These are phyloP conservation scores for Scleroderma citrinum DNA, from an alignment of 768 basidiomycete genomes.

Conservation along the genomic window DNA sequence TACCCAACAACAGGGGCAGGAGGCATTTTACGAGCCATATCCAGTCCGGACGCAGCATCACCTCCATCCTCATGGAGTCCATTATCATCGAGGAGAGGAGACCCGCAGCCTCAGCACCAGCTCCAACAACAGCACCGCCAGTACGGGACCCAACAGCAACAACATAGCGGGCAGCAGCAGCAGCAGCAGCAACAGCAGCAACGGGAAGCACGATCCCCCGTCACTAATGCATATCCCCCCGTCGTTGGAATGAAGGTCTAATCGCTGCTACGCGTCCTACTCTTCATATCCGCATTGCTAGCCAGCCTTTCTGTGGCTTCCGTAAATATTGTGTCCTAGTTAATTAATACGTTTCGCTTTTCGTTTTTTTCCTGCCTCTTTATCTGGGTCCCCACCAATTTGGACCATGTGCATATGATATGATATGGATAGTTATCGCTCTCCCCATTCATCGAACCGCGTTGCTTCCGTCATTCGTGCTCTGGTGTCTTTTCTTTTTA, in stretches of 20 bases:
- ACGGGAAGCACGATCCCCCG: conserved; percentile 31
- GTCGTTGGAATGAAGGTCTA: conserved; percentile 46
- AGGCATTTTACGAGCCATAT: conserved; percentile 23
- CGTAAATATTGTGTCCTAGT: no score
- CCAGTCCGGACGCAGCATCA: conserved; percentile 7
- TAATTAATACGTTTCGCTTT: no score
- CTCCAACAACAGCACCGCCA: background rate
- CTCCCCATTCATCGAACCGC: no score
- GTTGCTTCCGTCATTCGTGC: no score
- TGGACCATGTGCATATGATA: no score
- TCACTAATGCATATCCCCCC: conserved; percentile 39
- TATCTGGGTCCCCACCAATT: no score
- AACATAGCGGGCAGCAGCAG: background rate
- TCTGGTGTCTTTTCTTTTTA: no score
- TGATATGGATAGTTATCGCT: no score
- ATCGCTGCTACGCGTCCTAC: no score
- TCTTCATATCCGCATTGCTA: no score
- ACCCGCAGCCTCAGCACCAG: conserved; percentile 12
- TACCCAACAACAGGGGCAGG: conserved; percentile 21
- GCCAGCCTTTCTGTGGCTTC: no score
- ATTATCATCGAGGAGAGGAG: conserved; percentile 31
- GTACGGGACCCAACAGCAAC: background rate
- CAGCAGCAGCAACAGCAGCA: background rate
- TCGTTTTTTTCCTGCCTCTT: no score
- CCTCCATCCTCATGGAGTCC: conserved; percentile 30